Percentiles rank a stretch among this genome's conserved stretches.
Evolutionary conservation across 2,329 filamentous ascomycete species (phyloP).

Genomic region (Hypomyces perniciosus): DNA sequence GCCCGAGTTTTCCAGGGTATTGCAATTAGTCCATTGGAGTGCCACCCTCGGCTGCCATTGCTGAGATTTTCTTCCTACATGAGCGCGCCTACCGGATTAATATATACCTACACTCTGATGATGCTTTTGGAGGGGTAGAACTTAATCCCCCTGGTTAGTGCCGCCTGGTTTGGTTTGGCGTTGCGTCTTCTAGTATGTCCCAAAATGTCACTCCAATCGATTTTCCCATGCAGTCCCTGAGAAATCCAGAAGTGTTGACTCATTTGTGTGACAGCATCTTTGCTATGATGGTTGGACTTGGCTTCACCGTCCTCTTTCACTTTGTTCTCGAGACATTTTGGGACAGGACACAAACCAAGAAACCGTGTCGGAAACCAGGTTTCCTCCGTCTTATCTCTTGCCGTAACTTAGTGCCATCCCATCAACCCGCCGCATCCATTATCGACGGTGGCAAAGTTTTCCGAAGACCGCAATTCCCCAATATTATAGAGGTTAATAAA

Average conservation of each 20-base stretch:
- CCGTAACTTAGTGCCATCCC: conserved; percentile 22
- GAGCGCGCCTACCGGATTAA: conserved; percentile 89
- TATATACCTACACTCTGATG: conserved; percentile 73
- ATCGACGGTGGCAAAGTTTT: conserved; percentile 1
- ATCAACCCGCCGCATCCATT: conserved; percentile 9
- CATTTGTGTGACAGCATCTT: conserved; percentile 55
- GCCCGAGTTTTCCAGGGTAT: conserved; percentile 85
- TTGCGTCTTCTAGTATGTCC: conserved; percentile 76
- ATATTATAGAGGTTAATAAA: conserved; percentile 18
- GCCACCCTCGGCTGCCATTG: conserved; percentile 88
- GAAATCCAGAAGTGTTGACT: too few relatives aligned
- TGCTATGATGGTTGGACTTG: conserved; percentile 69
- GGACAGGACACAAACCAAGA: conserved; percentile 66
- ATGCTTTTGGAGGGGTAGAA: conserved; percentile 89
- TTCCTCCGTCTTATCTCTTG: conserved; percentile 46
- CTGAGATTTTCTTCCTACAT: conserved; percentile 94
- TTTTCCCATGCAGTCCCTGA: conserved; percentile 2
- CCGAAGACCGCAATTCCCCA: conserved; percentile 14
- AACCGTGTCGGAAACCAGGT: conserved; percentile 35
- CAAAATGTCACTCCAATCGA: neutral
- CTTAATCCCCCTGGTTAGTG: conserved; percentile 78
- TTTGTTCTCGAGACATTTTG: conserved; percentile 96
- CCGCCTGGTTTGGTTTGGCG: conserved; percentile 77
- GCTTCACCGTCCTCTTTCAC: conserved; percentile 68
- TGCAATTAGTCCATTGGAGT: conserved; percentile 84